Evolutionary conservation across 805 yeast genomes (phyloP).

Genomic region (Candida vaughaniae): DNA sequence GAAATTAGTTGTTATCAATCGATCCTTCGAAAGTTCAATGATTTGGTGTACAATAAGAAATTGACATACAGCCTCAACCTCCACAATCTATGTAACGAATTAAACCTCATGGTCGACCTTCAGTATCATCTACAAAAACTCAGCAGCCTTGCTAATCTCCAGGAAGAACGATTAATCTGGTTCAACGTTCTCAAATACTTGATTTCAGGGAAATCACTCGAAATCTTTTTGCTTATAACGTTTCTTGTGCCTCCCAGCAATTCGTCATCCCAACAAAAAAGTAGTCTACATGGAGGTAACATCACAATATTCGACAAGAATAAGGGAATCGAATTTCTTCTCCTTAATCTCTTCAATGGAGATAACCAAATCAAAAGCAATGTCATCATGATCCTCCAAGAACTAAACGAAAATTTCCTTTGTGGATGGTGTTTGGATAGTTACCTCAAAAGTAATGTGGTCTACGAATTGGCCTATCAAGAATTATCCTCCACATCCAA

Average conservation of each 20-base stretch:
- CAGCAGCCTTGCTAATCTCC: slow-evolving; percentile 17
- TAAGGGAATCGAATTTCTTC: slow-evolving; percentile 41
- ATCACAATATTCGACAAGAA: slow-evolving; percentile 43
- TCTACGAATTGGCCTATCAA: slow-evolving; percentile 40
- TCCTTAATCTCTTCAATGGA: slow-evolving; percentile 40
- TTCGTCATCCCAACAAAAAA: slow-evolving; percentile 36
- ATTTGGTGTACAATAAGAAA: slow-evolving; percentile 28
- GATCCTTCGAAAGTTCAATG: slow-evolving; percentile 34
- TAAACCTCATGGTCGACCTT: slow-evolving; percentile 41
- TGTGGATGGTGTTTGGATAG: slow-evolving; percentile 46
- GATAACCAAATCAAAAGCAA: slow-evolving; percentile 41
- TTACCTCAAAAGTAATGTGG: slow-evolving; percentile 34
- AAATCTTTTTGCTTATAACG: slow-evolving; percentile 37
- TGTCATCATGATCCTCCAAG: slow-evolving; percentile 42
- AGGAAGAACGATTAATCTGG: slow-evolving; percentile 36
- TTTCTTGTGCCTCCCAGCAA: slow-evolving; percentile 43
- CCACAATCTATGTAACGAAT: slow-evolving; percentile 39
- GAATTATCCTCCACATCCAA: slow-evolving; percentile 20
- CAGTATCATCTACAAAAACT: slow-evolving; percentile 42
- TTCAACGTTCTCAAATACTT: slow-evolving; percentile 41
- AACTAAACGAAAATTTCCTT: slow-evolving; percentile 40
- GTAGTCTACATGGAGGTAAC: slow-evolving; percentile 38
- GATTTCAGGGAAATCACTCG: slow-evolving; percentile 41
- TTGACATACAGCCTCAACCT: slow-evolving; percentile 33
- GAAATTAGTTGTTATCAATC: slow-evolving; percentile 43